Evolutionary conservation across 1,284 basidiomycete genomes (phyloP).

Genomic region (Ceratobasidium sp.): DNA sequence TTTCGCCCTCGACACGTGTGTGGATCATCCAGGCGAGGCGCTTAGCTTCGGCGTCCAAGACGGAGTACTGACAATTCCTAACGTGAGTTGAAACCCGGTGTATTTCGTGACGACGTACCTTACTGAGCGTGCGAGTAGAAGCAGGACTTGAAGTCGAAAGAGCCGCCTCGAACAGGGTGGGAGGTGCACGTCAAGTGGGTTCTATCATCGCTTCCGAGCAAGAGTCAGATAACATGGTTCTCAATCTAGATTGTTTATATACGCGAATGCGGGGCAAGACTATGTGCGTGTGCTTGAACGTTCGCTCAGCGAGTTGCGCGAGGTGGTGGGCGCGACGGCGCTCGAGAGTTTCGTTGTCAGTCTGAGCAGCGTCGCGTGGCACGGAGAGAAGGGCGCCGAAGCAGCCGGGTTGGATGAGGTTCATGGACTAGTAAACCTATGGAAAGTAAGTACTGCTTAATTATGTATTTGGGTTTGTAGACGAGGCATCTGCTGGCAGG

Average conservation of each 20-base stretch:
- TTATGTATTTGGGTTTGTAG: neutral
- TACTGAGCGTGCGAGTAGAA: neutral
- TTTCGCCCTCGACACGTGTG: slow-evolving; percentile 42
- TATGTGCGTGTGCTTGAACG: slow-evolving; percentile 24
- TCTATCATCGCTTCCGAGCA: neutral
- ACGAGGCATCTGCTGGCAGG: neutral
- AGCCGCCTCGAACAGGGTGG: slow-evolving; percentile 9
- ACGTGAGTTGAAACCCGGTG: neutral
- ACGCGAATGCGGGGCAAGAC: neutral
- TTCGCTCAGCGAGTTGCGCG: slow-evolving; percentile 4
- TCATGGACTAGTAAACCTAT: slow-evolving; percentile 25
- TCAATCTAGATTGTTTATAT: slow-evolving; percentile 20
- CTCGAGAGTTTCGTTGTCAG: slow-evolving; percentile 24
- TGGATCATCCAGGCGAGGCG: slow-evolving; percentile 39
- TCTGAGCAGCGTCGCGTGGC: slow-evolving; percentile 1
- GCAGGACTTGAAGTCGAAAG: slow-evolving; percentile 10
- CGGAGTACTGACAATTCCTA: slow-evolving; percentile 13
- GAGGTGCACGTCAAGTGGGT: slow-evolving; percentile 30
- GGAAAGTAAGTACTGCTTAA: slow-evolving; percentile 13
- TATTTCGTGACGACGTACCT: neutral
- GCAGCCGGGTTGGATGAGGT: slow-evolving; percentile 24
- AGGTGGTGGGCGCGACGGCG: neutral
- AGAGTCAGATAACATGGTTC: neutral
- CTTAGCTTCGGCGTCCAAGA: slow-evolving; percentile 37
- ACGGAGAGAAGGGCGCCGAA: slow-evolving; percentile 28